These are phyloP conservation scores for Tetraselmis chui DNA, from an alignment of 139 green algal genomes.

Conservation along the genomic window DNA sequence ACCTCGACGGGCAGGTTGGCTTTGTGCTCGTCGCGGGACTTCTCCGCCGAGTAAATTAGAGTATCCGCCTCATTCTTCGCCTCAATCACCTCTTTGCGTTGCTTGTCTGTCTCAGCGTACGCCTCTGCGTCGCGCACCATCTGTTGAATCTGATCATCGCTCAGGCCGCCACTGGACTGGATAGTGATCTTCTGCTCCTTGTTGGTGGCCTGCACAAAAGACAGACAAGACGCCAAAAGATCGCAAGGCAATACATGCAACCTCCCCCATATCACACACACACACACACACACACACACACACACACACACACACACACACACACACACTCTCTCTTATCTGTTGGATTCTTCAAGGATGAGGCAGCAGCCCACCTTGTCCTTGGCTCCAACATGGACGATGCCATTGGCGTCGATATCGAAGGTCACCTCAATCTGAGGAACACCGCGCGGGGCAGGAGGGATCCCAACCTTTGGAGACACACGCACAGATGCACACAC, in stretches of 20 bases:
- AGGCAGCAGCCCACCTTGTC: slow-evolving; percentile 60
- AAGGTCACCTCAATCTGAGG: slow-evolving; percentile 94
- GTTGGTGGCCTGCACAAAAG: slow-evolving; percentile 8
- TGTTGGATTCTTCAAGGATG: no score
- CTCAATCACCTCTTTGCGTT: slow-evolving; percentile 92
- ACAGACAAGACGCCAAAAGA: background rate
- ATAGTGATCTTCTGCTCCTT: slow-evolving; percentile 97
- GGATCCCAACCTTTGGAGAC: slow-evolving; percentile 69
- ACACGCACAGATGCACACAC: no score
- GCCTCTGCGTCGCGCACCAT: slow-evolving; percentile 91
- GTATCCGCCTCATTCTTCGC: slow-evolving; percentile 90
- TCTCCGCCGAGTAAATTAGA: slow-evolving; percentile 64
- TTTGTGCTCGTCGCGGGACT: slow-evolving; percentile 84
- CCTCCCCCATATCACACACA: background rate
- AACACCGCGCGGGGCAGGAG: slow-evolving; percentile 85
- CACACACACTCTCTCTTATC: no score
- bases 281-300: background rate
- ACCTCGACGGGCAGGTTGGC: slow-evolving; percentile 59
- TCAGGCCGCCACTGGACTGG: slow-evolving; percentile 76
- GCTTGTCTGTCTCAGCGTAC: slow-evolving; percentile 77
- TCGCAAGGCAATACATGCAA: background rate
- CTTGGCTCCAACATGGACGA: slow-evolving; percentile 87
- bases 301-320: background rate
- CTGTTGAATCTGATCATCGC: slow-evolving; percentile 86
- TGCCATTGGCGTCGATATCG: slow-evolving; percentile 96